Evolutionary conservation across 768 basidiomycete genomes (phyloP), one percentile per base, ranked within the genome.

Genomic region (Dictyophora rubrovolvata): DNA sequence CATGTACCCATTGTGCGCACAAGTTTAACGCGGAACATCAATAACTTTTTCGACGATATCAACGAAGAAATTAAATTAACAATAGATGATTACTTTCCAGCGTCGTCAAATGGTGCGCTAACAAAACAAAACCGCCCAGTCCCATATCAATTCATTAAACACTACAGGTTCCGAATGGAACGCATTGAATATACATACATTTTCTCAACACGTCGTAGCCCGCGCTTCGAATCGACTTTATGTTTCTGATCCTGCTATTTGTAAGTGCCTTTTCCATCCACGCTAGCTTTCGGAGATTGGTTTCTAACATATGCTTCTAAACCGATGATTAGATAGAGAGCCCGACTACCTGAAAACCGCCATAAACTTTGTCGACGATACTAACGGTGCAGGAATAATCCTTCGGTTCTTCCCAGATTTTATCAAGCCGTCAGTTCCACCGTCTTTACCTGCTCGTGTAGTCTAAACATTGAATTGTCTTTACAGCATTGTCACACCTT

Each of bases 201-300:
- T 58, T 0, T 63, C 71, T 9, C 70, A 65, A 60, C 60, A 69
- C 23, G 64, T 81, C 16, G 65, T 81, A 12, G 69, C 72, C 36
- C 72, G 77, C 42, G 65, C 70, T 4, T 75, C 67, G 50, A 79
- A 77, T 61, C 73, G 81, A 16, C 48, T 73, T 0, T 77, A 82
- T 55, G 75, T 82, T 5, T 81, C 80, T 0, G 66, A 73, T 33
- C 78, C 74, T 2, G 76, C 79, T 2, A 53, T 77, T 1, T 81
- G 80, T 79, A 48, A 36, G 74, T 68, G 36, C 22, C 47, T 57
- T 14, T n/a, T 14, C 3, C 11, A 9, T 22, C 18, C 8, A 22
- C 11, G 23, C 17, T 35, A 12, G 18, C 23, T 37, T 8, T n/a
- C 33, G 58, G 48, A 51, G 52, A 21, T 12, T 11, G 6, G 1